Evolutionary conservation across 768 basidiomycete genomes (phyloP), one percentile per base, ranked within the genome.

Genomic region (Rhizopogon vulgaris): DNA sequence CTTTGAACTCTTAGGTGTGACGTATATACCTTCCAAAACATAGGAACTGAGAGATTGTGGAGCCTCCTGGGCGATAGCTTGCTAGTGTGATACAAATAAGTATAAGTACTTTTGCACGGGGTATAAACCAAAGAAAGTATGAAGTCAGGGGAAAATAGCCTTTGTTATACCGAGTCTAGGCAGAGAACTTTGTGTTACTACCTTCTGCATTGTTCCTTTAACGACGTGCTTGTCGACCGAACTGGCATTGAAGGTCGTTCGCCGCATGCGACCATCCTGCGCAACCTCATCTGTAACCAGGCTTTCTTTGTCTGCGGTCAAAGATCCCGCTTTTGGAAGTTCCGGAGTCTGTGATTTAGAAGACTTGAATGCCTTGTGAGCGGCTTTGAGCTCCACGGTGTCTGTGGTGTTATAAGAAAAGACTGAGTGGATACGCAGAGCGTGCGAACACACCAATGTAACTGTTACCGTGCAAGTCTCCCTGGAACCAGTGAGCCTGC

Each of bases 401-500:
- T 68, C 63, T 67, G 41, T 36, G 24, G 27, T 11, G 40, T 18
- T 48, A 18, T 48, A 32, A 36, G 61, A 41, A 32, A 51, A 34
- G 39, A 51, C 15, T 5, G 9, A 6, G 38, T 27, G 5, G 22
- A 53, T 34, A 47, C 58, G 43, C 37, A 54, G 27, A 37, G 50
- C 30, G 40, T 30, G 55, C 22, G 50, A 49, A 61, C 71, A 54
- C 58, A 80, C 82, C 77, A 41, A 78, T 73, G 45, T 79, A 75
- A 2, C 83, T 85, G 37, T 78, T 65, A 8, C 82, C 79, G 41
- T 79, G 77, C 38, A 66, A 69, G 53, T 77, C 82, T 8, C 75
- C 72, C 51, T 79, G 72, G 58, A 85, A 84, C 85, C 85, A 87
- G 52, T 85, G 83, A 25, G 76, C 75, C 38, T 68, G 60, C 32